These are phyloP conservation scores for Daldinia decipiens DNA, from an alignment of 495 filamentous ascomycete genomes.

Conservation along the genomic window DNA sequence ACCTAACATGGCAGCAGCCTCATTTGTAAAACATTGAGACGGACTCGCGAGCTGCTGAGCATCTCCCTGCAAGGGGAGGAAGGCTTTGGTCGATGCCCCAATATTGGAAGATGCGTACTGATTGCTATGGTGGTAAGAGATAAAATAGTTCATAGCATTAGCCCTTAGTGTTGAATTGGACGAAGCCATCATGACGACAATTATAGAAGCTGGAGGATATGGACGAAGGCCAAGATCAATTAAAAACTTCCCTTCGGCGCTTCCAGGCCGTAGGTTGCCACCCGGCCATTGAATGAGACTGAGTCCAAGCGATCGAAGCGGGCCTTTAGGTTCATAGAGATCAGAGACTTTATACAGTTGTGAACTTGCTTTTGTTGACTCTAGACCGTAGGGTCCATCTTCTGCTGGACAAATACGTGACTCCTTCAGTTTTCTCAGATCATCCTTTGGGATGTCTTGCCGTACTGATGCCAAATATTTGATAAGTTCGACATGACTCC, in stretches of 20 bases:
- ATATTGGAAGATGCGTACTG: slow-evolving; percentile 73
- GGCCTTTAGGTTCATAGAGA: slow-evolving; percentile 83
- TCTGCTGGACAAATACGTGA: slow-evolving; percentile 87
- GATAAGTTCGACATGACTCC: slow-evolving; percentile 94
- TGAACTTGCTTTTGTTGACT: slow-evolving; percentile 53
- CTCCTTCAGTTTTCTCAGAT: slow-evolving; percentile 79
- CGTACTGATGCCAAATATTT: slow-evolving; percentile 90
- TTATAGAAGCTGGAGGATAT: slow-evolving; percentile 72
- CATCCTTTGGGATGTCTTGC: slow-evolving; percentile 86
- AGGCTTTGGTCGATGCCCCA: slow-evolving; percentile 65
- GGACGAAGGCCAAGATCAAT: slow-evolving; percentile 72
- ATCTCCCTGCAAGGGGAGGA: slow-evolving; percentile 76
- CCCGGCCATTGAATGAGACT: slow-evolving; percentile 86
- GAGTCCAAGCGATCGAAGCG: slow-evolving; percentile 72
- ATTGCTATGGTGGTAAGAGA: slow-evolving; percentile 79
- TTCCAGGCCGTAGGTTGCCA: slow-evolving; percentile 68
- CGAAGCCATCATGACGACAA: slow-evolving; percentile 80
- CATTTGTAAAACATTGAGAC: slow-evolving; percentile 82
- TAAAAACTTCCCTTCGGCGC: slow-evolving; percentile 78
- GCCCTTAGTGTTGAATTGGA: slow-evolving; percentile 66
- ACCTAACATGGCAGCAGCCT: slow-evolving; percentile 76
- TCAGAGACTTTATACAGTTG: slow-evolving; percentile 82
- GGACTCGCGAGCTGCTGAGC: slow-evolving; percentile 72
- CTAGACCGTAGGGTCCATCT: slow-evolving; percentile 58
- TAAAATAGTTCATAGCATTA: slow-evolving; percentile 82